Evolutionary conservation across 441 rosid genomes (phyloP), one percentile per base, ranked within the genome.

Genomic region (Gossypium trilobum): DNA sequence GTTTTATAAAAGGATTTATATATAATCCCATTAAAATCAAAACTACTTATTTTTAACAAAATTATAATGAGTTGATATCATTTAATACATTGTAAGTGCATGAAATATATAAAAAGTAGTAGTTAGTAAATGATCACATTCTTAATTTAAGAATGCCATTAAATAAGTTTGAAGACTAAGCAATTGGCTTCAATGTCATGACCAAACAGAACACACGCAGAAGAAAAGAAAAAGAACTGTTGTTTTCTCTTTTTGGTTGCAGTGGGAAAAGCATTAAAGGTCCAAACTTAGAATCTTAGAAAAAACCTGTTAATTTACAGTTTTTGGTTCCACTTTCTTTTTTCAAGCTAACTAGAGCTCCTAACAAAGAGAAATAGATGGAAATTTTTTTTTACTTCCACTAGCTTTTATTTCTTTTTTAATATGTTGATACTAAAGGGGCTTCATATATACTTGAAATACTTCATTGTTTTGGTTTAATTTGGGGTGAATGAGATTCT

Each of bases 401-500:
- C 46, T 29, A 48, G 71, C 57, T n/a, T 67, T 67, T 67, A 29
- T 25, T 68, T 29, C 19, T 55, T 31, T 55, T 31, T 46, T 51
- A 27, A 68, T 22, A 50, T 10, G 8, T 67, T 27, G 46, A 54
- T 14, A 5, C 64, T 20, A 52, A 20, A 33, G 17, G 5, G 17
- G 54, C 8, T 33, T 57, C 0, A 55, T 36, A 39, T 54, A 11
- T 54, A 22, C 54, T 54, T 36, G 39, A n/a, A 23, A 57, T 20
- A 9, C 52, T 57, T 87, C 81, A 82, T 44, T 79, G 78, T 74
- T 85, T 88, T 51, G 80, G 65, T 74, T 87, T 42, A 2, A 87
- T 81, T 80, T 69, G 61, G 84, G 87, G 84, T 70, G 84, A 39
- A 67, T 85, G 85, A 31, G 97, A 85, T 57, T 92, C 96, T 78